These are phyloP conservation scores for Cryptosporidium tyzzeri DNA, from an alignment of 169 alveolate species.

Conservation along the genomic window DNA sequence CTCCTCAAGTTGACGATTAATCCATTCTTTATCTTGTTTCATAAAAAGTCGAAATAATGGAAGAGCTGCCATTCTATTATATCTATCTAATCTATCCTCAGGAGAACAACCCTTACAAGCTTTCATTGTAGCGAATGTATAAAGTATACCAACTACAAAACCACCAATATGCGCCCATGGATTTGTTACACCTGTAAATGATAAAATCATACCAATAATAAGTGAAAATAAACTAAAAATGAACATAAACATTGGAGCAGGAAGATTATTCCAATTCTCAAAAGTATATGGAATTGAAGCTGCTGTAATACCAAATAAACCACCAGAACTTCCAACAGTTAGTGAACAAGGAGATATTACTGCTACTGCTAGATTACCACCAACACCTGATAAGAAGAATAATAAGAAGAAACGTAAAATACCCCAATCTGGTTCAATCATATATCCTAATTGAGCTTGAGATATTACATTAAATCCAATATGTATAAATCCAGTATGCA, in stretches of 20 bases:
- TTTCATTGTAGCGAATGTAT: slow-evolving; percentile 65
- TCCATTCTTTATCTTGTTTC: slow-evolving; percentile 75
- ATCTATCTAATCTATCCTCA: slow-evolving; percentile 69
- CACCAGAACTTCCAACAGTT: slow-evolving; percentile 92
- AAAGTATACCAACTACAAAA: slow-evolving; percentile 57
- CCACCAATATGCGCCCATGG: slow-evolving; percentile 77
- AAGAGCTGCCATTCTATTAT: slow-evolving; percentile 75
- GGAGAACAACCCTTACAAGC: slow-evolving; percentile 73
- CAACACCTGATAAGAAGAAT: slow-evolving; percentile 84
- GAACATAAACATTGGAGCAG: slow-evolving; percentile 68
- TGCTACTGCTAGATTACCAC: slow-evolving; percentile 87
- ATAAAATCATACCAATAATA: slow-evolving; percentile 64
- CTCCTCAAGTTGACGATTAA: slow-evolving; percentile 58
- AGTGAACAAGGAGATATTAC: slow-evolving; percentile 88
- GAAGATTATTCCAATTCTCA: slow-evolving; percentile 73
- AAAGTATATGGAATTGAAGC: slow-evolving; percentile 85
- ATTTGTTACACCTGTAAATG: slow-evolving; percentile 74
- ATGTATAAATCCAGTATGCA: slow-evolving; percentile 90
- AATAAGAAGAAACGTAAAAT: slow-evolving; percentile 83
- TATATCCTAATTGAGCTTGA: slow-evolving; percentile 87
- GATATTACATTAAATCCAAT: slow-evolving; percentile 84
- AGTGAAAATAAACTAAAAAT: slow-evolving; percentile 51
- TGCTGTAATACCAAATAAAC: slow-evolving; percentile 90
- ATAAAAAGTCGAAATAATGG: slow-evolving; percentile 69
- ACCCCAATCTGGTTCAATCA: slow-evolving; percentile 93